Evolutionary conservation across 2,329 filamentous ascomycete species (phyloP).

Genomic region (Colletotrichum sp.): DNA sequence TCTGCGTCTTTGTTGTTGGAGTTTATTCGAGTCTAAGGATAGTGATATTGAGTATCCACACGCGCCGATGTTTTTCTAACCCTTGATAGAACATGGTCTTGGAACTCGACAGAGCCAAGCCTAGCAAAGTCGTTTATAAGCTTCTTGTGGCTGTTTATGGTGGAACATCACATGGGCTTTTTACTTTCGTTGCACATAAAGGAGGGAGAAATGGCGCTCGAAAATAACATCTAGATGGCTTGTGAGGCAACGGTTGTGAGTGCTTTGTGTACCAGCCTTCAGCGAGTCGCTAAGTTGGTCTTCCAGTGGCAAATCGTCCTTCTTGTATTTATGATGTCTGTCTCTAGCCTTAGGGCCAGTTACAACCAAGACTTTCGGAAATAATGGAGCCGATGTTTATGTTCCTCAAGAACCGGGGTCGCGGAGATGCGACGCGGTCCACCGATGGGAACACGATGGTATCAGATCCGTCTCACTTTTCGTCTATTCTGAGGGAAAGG

Average conservation of each 20-base stretch:
- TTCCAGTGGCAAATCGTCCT: background rate
- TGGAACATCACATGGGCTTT: background rate
- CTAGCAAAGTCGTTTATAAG: background rate
- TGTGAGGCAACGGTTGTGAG: background rate
- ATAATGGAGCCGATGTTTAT: background rate
- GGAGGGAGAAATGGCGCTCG: background rate
- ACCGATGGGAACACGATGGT: background rate
- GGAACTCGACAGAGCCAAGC: background rate
- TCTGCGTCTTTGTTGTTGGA: too few species aligned
- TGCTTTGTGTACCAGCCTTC: background rate
- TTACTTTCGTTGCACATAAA: background rate
- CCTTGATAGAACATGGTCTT: background rate
- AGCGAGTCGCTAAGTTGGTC: background rate
- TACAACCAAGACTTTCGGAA: background rate
- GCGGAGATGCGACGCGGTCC: background rate
- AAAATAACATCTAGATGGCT: background rate
- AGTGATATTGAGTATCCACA: rapidly evolving
- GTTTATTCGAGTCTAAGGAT: background rate
- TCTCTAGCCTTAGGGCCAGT: too few species aligned
- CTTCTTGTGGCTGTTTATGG: background rate
- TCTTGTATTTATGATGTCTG: too few species aligned
- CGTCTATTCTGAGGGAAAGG: background rate
- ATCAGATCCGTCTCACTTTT: background rate
- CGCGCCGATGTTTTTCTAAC: background rate
- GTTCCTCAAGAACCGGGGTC: background rate